Evolutionary conservation across 1,284 basidiomycete species (phyloP).

Genomic region (Apiotrichum siamense): DNA sequence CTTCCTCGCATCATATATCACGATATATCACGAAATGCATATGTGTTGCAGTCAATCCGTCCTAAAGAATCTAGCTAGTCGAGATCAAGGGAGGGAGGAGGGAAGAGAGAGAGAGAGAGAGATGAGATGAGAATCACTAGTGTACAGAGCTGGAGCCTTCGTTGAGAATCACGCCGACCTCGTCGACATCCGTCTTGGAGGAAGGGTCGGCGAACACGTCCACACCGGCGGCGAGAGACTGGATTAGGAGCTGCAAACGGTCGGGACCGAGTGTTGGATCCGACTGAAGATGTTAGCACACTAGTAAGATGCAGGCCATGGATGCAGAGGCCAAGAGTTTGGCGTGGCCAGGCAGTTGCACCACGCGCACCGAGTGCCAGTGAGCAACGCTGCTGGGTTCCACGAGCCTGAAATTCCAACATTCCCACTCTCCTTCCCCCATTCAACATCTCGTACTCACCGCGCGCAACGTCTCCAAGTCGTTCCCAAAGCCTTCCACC

Average conservation of each 20-base stretch:
- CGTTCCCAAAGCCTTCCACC: conserved; percentile 44
- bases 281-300: conserved; percentile 14
- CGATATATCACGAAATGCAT: background rate
- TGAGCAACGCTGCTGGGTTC: too few relatives aligned
- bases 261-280: conserved; percentile 39
- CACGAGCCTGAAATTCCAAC: too few relatives aligned
- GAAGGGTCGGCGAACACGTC: conserved; percentile 40
- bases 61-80: too few relatives aligned
- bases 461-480: conserved; percentile 41
- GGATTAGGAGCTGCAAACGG: conserved; percentile 41
- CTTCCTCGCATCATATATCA: background rate
- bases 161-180: conserved; percentile 34
- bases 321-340: too few relatives aligned
- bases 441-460: conserved; percentile 21
- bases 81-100: background rate
- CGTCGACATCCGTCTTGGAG: conserved; percentile 25
- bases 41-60: background rate
- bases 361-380: too few relatives aligned
- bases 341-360: too few relatives aligned
- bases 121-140: background rate
- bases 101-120: background rate
- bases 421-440: background rate
- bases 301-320: too few relatives aligned
- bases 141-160: conserved; percentile 13
- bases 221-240: conserved; percentile 36